phyloP scores from a whole-genome alignment of 192 early-diverging fungal species.

The Entomortierella chlamydospora region DNA sequence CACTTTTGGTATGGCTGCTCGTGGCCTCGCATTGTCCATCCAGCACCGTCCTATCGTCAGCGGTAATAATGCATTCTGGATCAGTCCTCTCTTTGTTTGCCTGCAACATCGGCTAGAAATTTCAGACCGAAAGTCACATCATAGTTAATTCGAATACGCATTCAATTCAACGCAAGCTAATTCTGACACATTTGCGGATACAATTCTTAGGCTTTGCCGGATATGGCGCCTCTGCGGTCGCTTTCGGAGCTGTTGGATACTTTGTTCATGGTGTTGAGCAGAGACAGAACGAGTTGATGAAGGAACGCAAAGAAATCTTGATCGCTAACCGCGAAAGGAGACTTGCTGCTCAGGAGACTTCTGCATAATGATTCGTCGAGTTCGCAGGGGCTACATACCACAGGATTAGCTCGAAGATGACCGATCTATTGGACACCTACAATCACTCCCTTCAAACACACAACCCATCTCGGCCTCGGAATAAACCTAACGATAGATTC shows the following conservation, averaged over 20 bases:
- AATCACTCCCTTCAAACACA: too few species aligned
- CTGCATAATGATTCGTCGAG: too few species aligned
- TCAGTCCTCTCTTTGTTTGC: neutral
- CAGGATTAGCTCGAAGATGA: neutral
- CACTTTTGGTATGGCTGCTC: constrained; percentile 44
- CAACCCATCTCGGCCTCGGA: too few species aligned
- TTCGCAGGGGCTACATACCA: neutral
- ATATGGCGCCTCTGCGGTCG: constrained; percentile 34
- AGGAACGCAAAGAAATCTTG: constrained; percentile 46
- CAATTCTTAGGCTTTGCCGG: constrained; percentile 33
- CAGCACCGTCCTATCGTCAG: constrained; percentile 37
- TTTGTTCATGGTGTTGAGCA: constrained; percentile 33
- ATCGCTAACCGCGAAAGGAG: constrained; percentile 49
- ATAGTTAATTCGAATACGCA: too few species aligned
- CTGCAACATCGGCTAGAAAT: too few species aligned
- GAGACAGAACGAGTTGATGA: constrained; percentile 52
- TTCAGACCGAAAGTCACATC: too few species aligned
- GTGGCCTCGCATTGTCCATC: constrained; percentile 30
- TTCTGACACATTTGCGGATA: too few species aligned
- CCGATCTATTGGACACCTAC: too few species aligned
- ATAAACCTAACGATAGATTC: too few species aligned
- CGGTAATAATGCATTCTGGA: constrained; percentile 4
- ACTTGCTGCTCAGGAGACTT: constrained; percentile 28
- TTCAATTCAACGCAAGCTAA: too few species aligned
- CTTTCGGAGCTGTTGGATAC: constrained; percentile 38